phyloP scores from a whole-genome alignment of 2,329 filamentous ascomycete species.

The Fusarium continuum region DNA sequence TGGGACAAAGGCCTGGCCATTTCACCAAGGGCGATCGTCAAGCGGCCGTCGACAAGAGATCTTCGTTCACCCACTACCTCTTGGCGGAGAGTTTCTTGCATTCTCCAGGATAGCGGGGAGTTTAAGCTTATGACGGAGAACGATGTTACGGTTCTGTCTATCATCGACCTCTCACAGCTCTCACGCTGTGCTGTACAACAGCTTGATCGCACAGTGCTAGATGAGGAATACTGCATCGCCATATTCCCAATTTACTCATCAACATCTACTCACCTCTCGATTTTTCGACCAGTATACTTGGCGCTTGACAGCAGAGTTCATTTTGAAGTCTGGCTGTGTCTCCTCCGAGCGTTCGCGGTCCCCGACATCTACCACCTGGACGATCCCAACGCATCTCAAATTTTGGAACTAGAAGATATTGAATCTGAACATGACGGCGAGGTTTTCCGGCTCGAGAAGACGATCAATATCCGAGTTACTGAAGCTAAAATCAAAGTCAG shows the following conservation, averaged over 20 bases:
- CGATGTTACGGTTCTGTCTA: constrained; percentile 80
- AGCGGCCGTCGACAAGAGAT: constrained; percentile 66
- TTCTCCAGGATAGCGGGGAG: constrained; percentile 92
- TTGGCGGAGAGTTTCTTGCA: constrained; percentile 92
- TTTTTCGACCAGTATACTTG: constrained; percentile 89
- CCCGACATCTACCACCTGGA: constrained; percentile 84
- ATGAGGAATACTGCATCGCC: constrained; percentile 92
- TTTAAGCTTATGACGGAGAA: constrained; percentile 90
- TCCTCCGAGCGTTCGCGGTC: constrained; percentile 89
- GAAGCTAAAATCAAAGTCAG: constrained; percentile 68
- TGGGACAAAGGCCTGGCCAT: constrained; percentile 81
- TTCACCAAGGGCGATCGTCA: constrained; percentile 65
- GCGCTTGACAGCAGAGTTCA: constrained; percentile 85
- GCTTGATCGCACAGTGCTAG: constrained; percentile 87
- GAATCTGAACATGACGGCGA: constrained; percentile 57
- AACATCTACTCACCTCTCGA: constrained; percentile 74
- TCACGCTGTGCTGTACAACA: constrained; percentile 91
- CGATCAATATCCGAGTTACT: constrained; percentile 65
- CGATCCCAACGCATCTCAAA: constrained; percentile 52
- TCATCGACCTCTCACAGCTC: constrained; percentile 87
- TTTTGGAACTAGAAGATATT: constrained; percentile 53
- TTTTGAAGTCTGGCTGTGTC: constrained; percentile 98
- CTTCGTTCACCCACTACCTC: constrained; percentile 63
- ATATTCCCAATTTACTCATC: constrained; percentile 94
- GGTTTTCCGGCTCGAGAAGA: constrained; percentile 70